These are phyloP conservation scores for Brettanomyces bruxellensis DNA, from an alignment of 805 yeast species.

Conservation along the genomic window DNA sequence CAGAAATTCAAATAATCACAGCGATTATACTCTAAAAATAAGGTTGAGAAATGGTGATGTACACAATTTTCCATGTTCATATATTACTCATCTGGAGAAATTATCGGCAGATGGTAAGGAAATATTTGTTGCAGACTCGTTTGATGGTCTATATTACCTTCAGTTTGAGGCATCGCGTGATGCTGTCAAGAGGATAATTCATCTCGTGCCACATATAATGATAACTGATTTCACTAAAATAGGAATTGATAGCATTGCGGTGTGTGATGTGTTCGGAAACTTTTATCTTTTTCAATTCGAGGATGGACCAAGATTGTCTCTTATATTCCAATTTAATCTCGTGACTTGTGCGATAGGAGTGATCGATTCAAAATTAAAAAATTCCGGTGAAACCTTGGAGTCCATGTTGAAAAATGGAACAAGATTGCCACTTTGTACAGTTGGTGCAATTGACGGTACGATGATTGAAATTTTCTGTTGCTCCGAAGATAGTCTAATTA, in stretches of 20 bases:
- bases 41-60: not conserved
- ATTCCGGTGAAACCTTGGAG: not conserved
- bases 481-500: not conserved
- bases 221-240: slow-evolving; percentile 6
- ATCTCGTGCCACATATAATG: slow-evolving; percentile 1
- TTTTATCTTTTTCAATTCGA: slow-evolving; percentile 7
- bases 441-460: slow-evolving; percentile 12
- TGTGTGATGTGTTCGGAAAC: slow-evolving; percentile 20
- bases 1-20: not conserved
- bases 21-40: not conserved
- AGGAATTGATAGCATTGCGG: slow-evolving; percentile 9
- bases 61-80: not conserved
- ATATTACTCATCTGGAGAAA: slow-evolving; percentile 4
- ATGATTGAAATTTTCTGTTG: slow-evolving; percentile 3
- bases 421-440: slow-evolving; percentile 1
- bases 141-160: slow-evolving; percentile 11
- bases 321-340: slow-evolving; percentile 3
- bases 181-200: not conserved
- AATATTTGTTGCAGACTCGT: slow-evolving; percentile 13
- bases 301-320: not conserved
- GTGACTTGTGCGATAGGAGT: slow-evolving; percentile 4
- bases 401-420: not conserved
- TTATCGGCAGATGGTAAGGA: not conserved
- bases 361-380: not conserved
- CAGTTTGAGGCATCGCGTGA: slow-evolving; percentile 3